phyloP scores from a whole-genome alignment of 331 rosid species.

The Dryas integrifolia region DNA sequence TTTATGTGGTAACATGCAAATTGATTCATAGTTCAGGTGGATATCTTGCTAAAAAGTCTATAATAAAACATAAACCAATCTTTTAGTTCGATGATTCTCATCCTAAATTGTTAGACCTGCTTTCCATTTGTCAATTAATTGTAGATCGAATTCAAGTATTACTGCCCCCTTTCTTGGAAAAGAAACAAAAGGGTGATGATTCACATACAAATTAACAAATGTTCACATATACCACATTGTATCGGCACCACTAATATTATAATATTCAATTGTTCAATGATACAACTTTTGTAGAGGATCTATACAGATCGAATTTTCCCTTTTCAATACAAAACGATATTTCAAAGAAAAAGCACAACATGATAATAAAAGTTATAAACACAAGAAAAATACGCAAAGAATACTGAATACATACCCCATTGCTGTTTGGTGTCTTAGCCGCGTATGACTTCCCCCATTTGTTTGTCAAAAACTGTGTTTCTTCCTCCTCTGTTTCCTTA shows the following conservation, averaged over 20 bases:
- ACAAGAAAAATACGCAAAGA: not conserved
- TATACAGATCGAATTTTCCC: not conserved
- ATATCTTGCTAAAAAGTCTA: no score
- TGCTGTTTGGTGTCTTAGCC: not conserved
- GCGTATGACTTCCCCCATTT: no score
- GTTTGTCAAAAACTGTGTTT: not conserved
- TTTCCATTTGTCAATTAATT: not conserved
- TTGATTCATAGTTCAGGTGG: no score
- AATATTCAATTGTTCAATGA: no score
- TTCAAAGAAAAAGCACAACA: not conserved
- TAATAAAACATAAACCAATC: no score
- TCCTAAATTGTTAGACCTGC: not conserved
- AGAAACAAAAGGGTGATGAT: not conserved
- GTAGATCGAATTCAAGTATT: not conserved
- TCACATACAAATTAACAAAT: not conserved
- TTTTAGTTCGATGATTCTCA: no score
- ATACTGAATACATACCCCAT: not conserved
- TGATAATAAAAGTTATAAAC: not conserved
- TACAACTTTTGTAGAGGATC: no score
- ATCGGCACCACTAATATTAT: no score
- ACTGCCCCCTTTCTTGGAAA: conserved; percentile 1
- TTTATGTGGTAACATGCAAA: no score
- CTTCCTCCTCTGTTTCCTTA: not conserved
- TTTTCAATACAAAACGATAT: not conserved
- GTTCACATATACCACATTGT: no score